These are phyloP conservation scores for Chionographis japonica DNA, from an alignment of 106 monocot species.

Conservation along the genomic window DNA sequence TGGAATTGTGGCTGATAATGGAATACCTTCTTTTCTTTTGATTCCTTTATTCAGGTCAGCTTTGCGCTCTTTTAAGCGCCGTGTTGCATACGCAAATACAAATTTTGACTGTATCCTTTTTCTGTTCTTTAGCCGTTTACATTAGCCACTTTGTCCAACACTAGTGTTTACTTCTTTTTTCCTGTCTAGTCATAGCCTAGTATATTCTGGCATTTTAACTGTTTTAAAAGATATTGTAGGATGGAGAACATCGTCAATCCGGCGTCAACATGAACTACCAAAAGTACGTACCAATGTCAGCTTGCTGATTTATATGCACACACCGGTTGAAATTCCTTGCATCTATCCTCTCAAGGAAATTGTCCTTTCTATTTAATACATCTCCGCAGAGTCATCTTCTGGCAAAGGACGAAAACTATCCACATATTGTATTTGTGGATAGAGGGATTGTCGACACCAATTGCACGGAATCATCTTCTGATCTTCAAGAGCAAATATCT, in stretches of 20 bases:
- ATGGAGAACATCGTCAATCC: constrained; percentile 78
- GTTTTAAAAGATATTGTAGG: constrained; percentile 63
- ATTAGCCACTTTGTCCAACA: neutral
- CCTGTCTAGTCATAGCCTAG: neutral
- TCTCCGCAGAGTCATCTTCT: constrained; percentile 38
- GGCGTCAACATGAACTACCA: constrained; percentile 67
- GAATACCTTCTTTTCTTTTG: neutral
- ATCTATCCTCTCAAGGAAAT: neutral
- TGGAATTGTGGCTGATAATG: neutral
- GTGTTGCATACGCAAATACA: constrained; percentile 75
- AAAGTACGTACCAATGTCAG: constrained; percentile 28
- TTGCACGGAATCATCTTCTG: constrained; percentile 11
- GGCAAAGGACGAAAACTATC: constrained; percentile 47
- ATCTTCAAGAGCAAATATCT: constrained; percentile 15
- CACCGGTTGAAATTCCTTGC: neutral
- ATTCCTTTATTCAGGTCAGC: constrained; percentile 45
- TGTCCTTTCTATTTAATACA: neutral
- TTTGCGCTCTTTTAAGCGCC: constrained; percentile 54
- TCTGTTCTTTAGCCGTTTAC: neutral
- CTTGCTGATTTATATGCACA: too few species aligned
- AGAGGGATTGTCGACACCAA: constrained; percentile 22
- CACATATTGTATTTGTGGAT: constrained; percentile 57
- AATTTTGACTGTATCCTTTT: constrained; percentile 74
- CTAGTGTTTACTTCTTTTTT: too few species aligned
- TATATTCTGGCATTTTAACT: constrained; percentile 12